phyloP scores from a whole-genome alignment of 2,329 filamentous ascomycete species.

The Colletotrichum gloeosporioides region DNA sequence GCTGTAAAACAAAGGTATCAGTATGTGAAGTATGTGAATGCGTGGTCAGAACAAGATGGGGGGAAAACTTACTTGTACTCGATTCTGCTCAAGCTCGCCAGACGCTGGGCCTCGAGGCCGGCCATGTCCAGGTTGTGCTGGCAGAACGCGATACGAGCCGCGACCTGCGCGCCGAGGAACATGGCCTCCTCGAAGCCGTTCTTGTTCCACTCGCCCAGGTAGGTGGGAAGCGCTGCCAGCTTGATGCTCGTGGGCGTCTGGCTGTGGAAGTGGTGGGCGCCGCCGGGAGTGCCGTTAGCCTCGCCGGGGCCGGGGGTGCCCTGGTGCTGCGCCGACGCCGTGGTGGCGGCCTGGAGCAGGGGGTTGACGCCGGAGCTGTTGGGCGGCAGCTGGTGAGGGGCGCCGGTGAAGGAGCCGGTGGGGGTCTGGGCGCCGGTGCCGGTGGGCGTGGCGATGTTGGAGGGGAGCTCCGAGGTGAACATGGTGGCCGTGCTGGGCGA shows the following conservation, averaged over 20 bases:
- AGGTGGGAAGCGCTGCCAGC: constrained; percentile 77
- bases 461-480: constrained; percentile 95
- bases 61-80: constrained; percentile 62
- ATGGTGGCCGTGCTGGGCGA: constrained; percentile 94
- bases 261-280: constrained; percentile 61
- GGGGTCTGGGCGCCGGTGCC: constrained; percentile 94
- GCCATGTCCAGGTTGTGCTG: constrained; percentile 62
- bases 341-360: constrained; percentile 89
- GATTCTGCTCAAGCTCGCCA: constrained; percentile 62
- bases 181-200: constrained; percentile 79
- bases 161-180: constrained; percentile 88
- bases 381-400: constrained; percentile 55
- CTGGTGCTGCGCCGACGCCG: constrained; percentile 52
- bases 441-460: constrained; percentile 87
- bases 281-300: constrained; percentile 34
- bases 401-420: constrained; percentile 64
- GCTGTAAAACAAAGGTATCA: constrained; percentile 33
- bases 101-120: constrained; percentile 55
- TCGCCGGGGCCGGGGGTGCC: constrained; percentile 46
- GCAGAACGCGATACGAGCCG: constrained; percentile 67
- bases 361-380: constrained; percentile 74
- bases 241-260: constrained; percentile 87
- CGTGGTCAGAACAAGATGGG: neutral
- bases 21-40: neutral
- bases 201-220: constrained; percentile 91